Evolutionary conservation across 441 rosid genomes (phyloP).

Genomic region (Populus hybrid): DNA sequence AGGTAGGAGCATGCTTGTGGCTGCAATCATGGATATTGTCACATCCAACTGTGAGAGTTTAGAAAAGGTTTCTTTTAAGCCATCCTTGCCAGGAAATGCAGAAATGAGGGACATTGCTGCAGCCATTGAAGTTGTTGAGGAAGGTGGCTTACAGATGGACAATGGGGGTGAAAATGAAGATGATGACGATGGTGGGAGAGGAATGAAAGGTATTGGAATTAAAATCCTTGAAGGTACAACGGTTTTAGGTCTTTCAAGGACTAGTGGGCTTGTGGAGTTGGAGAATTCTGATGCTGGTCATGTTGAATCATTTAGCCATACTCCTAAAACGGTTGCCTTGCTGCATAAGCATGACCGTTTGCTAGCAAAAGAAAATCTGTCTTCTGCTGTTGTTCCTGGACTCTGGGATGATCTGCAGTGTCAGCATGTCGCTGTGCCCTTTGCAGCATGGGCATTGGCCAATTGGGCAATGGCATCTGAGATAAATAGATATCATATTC

Average conservation of each 20-base stretch:
- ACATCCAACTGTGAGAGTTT: constrained; percentile 69
- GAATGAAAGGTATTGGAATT: constrained; percentile 86
- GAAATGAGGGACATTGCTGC: constrained; percentile 82
- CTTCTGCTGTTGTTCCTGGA: constrained; percentile 90
- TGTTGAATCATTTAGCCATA: constrained; percentile 24
- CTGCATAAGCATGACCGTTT: constrained; percentile 54
- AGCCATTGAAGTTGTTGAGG: constrained; percentile 88
- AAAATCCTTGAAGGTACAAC: constrained; percentile 91
- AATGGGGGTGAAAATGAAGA: constrained; percentile 50
- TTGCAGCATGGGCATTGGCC: constrained; percentile 18
- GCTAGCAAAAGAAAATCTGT: constrained; percentile 46
- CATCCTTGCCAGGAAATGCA: constrained; percentile 71
- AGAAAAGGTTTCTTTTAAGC: constrained; percentile 55
- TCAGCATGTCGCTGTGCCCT: constrained; percentile 39
- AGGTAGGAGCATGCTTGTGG: constrained; percentile 99
- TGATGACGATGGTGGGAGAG: constrained; percentile 65
- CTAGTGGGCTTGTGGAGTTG: constrained; percentile 44
- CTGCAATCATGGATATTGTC: constrained; percentile 95
- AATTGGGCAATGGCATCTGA: constrained; percentile 78
- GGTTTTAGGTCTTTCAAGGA: constrained; percentile 76
- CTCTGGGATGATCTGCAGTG: constrained; percentile 99
- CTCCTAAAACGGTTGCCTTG: constrained; percentile 46
- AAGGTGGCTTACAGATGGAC: constrained; percentile 85
- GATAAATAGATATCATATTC: constrained; percentile 75
- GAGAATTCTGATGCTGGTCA: constrained; percentile 37